Percentiles rank a stretch among this genome's conserved stretches.
These are phyloP conservation scores for Oemleria cerasiformis DNA, from an alignment of 306 rosid genomes.

Conservation along the genomic window DNA sequence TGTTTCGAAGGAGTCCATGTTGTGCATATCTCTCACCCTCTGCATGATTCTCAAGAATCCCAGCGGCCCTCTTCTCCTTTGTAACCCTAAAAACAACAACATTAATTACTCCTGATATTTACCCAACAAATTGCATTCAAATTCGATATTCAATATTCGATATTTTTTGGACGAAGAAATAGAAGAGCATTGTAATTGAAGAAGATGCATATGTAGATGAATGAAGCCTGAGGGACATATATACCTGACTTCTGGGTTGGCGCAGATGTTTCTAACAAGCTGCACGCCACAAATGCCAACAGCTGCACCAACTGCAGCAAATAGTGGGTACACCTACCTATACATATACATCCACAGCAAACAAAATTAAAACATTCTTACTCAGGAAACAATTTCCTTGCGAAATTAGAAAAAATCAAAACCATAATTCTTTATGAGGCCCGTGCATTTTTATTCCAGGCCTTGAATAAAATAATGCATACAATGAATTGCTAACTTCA, in stretches of 20 bases:
- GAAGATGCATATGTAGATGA: no score
- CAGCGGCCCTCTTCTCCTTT: slow-evolving; percentile 81
- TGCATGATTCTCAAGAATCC: slow-evolving; percentile 72
- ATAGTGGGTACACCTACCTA: slow-evolving; percentile 86
- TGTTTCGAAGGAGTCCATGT: slow-evolving; percentile 47
- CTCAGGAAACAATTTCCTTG: not conserved
- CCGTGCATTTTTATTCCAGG: no score
- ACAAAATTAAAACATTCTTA: not conserved
- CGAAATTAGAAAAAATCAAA: not conserved
- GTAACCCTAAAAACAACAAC: slow-evolving; percentile 54
- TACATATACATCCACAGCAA: slow-evolving; percentile 38
- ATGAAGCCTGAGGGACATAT: no score
- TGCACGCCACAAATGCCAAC: slow-evolving; percentile 85
- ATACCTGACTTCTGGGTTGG: slow-evolving; percentile 93
- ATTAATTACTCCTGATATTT: no score
- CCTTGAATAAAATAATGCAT: no score
- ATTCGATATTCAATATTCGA: no score
- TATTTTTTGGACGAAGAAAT: no score
- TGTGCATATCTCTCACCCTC: slow-evolving; percentile 47
- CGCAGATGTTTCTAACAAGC: slow-evolving; percentile 67
- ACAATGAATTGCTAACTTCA: no score
- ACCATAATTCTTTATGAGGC: no score
- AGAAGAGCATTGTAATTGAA: no score
- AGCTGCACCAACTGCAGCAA: slow-evolving; percentile 71
- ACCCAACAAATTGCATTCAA: not conserved